Evolutionary conservation across 306 rosid species (phyloP), one percentile per base, ranked within the genome.

Genomic region (Pyrus communis): DNA sequence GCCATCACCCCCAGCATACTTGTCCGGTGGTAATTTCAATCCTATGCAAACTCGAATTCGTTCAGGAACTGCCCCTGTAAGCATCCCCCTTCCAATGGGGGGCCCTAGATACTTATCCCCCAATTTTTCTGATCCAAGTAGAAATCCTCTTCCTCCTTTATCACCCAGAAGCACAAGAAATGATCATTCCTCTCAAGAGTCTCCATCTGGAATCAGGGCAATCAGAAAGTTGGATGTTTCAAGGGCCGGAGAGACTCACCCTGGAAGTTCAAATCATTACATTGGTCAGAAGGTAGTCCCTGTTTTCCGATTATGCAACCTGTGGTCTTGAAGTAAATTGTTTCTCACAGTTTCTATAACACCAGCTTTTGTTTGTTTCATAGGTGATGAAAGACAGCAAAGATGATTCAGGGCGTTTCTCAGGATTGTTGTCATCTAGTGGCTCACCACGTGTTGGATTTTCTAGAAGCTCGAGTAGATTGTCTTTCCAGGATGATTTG

Each of bases 331-430:
- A 79, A 28, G 40, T 86, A 81, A 68, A 49, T 33, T 70, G 22
- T 76, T 46, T 71, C 74, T 55, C 67, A n/a, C 69, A 60, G 63
- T 80, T 35, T 52, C 64, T 84, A 75, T 79, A 70, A 90, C 73
- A 67, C 49, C 30, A 23, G 30, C 71, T 68, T 40, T 75, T 77
- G 55, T 80, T 35, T 83, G 61, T 76, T 86, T 46, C 73, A 14
- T 77, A 92, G 97, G 58, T 84, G 81, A 79, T 70, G 75, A 87
- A 74, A 86, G 97, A 92, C 73, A 86, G 85, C 84, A 92, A 71
- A 88, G 97, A 90, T 40, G 97, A 92, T 79, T 92, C 96, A 1
- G 96, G 97, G 74, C 73, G 96, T 76, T 90, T 90, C 86, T 92
- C 97, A 67, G 96, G 89, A 78, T 86, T 87, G 87, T 79, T 90